Base-by-base conservation (phyloP, 352 stramenopile species). In the Phytophthora citrophthora region DNA sequence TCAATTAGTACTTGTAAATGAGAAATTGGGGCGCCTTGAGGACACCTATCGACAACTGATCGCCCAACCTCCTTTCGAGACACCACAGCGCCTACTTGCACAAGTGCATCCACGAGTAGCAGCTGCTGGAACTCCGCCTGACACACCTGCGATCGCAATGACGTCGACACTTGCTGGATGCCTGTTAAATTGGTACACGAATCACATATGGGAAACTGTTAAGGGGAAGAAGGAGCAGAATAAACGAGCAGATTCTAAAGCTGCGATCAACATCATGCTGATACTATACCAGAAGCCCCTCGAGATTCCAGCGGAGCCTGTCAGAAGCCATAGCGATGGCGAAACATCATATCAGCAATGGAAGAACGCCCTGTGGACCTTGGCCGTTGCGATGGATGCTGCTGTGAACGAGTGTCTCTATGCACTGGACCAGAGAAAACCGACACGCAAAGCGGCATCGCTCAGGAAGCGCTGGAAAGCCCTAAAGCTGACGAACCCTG, bases 121-220 rank as follows among this genome's bases (percentile, higher is more conserved):
- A 29, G 5, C 26, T 29, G 26, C 7, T 29, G 26, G 26, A 29
- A 2, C 26, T 29, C 26, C 26, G 26, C 26, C 26, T 29, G 26
- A 1, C 3, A 4, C 23, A 24, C 18, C 15, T 5, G 23, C 26
- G 12, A 26, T n/a, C 8, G 44, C 44, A 24, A 23, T 24, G 10
- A 12, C 24, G 0, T 36, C 44, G 2, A 38, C 26, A 5, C 32
- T 67, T 2, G 41, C 43, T n/a, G 43, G 50, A 1, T 51, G 7
- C 12, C 3, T 56, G 1, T 36, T 57, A 1, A 65, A 59, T 29
- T 58, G 56, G 38, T 59, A 49, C 31, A 54, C n/a, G 26, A 40
- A 43, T 18, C 18, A 26, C 11, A 58, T 58, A n/a, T 58, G 29
- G 13, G 20, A 59, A 48, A 59, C 57, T 4, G 48, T 51, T n/a